A percentile compares a stretch with the other conserved stretches of the same genome.
Evolutionary conservation across 352 stramenopile genomes (phyloP).

Genomic region (Phytophthora parvispora): DNA sequence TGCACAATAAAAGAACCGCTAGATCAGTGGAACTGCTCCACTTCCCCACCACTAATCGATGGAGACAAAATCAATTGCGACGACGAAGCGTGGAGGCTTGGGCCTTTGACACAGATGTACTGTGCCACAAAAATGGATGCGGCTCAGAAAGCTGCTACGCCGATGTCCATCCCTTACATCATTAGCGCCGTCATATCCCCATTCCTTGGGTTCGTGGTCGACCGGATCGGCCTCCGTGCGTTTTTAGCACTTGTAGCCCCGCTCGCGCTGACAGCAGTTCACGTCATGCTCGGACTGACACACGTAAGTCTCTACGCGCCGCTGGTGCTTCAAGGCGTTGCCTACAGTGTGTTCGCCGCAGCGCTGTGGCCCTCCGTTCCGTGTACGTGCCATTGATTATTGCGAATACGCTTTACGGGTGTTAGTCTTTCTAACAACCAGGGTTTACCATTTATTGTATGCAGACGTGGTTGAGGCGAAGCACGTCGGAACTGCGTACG

Average conservation of each 20-base stretch:
- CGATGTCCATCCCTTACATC: constrained; percentile 95
- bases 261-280: constrained; percentile 82
- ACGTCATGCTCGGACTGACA: constrained; percentile 87
- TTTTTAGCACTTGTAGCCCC: constrained; percentile 85
- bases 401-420: neutral
- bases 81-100: constrained; percentile 73
- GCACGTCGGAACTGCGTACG: constrained; percentile 93
- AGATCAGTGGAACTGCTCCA: constrained; percentile 73
- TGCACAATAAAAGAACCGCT: constrained; percentile 73
- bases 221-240: constrained; percentile 89
- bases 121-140: constrained; percentile 74
- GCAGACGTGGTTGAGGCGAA: constrained; percentile 89
- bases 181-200: constrained; percentile 92
- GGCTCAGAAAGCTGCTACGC: constrained; percentile 72
- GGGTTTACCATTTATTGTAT: too few relatives aligned
- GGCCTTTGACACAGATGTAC: constrained; percentile 64
- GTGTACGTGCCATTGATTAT: constrained; percentile 29
- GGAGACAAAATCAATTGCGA: constrained; percentile 86
- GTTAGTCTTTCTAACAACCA: too few relatives aligned
- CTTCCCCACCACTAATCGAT: constrained; percentile 65
- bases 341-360: constrained; percentile 94
- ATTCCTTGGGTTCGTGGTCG: constrained; percentile 93
- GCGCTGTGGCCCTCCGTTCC: constrained; percentile 94
- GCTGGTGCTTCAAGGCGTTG: constrained; percentile 92
- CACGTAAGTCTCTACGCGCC: constrained; percentile 83